phyloP scores from a whole-genome alignment of 2,329 filamentous ascomycete genomes.

The Allantophomopsis lycopodina region DNA sequence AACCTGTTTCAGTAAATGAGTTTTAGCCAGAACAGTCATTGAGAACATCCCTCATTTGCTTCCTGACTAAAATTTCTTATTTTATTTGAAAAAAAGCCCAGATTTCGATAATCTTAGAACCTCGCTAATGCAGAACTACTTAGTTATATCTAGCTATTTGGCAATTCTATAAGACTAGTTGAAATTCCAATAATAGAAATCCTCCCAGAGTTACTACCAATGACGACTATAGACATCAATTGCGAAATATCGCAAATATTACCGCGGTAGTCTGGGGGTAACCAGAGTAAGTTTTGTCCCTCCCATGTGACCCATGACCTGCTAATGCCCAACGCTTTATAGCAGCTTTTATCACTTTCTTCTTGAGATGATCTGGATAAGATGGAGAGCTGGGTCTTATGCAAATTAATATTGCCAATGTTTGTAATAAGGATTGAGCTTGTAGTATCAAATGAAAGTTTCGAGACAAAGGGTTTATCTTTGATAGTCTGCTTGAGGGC shows the following conservation, averaged over 20 bases:
- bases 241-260: slow-evolving; percentile 2
- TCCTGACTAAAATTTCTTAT: too few relatives aligned
- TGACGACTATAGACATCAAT: slow-evolving; percentile 6
- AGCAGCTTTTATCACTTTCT: slow-evolving; percentile 4
- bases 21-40: too few relatives aligned
- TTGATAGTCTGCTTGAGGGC: slow-evolving; percentile 6
- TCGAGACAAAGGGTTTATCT: slow-evolving; percentile 1
- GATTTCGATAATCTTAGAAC: too few relatives aligned
- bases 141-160: too few relatives aligned
- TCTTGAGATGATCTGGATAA: slow-evolving; percentile 6
- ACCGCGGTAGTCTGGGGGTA: slow-evolving; percentile 7
- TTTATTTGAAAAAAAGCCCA: too few relatives aligned
- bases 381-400: background rate
- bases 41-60: too few relatives aligned
- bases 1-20: too few relatives aligned
- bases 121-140: too few relatives aligned
- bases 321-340: slow-evolving; percentile 5
- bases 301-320: slow-evolving; percentile 5
- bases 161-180: too few relatives aligned
- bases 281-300: slow-evolving; percentile 8
- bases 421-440: slow-evolving; percentile 1
- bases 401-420: background rate
- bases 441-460: slow-evolving; percentile 1
- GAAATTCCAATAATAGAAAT: slow-evolving; percentile 8
- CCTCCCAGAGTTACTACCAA: slow-evolving; percentile 7